A percentile compares a stretch with the other conserved stretches of the same genome.
phyloP scores from a whole-genome alignment of 108 stramenopile genomes.

The Discostella stelligeroides region DNA sequence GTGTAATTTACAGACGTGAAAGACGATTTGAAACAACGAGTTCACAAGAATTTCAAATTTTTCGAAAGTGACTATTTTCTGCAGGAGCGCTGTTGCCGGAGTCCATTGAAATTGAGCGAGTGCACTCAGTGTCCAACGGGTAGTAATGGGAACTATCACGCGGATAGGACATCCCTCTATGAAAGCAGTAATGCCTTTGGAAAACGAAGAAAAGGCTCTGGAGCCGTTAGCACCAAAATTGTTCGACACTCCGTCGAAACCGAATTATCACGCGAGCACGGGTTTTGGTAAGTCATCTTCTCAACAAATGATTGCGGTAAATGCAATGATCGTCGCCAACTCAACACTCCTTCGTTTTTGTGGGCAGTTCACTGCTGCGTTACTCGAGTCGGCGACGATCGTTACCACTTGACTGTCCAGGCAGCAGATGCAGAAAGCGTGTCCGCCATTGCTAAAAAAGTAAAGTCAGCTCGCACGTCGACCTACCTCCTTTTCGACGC shows the following conservation, averaged over 20 bases:
- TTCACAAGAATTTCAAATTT: no score
- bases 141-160: constrained; percentile 14
- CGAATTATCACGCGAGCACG: constrained; percentile 12
- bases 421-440: constrained; percentile 17
- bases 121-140: neutral
- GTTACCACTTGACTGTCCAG: constrained; percentile 30
- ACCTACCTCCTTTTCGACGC: constrained; percentile 81
- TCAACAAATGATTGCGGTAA: neutral
- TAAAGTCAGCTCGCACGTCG: constrained; percentile 41
- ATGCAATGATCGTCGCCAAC: neutral
- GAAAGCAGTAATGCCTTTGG: no score
- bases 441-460: constrained; percentile 27
- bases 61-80: no score
- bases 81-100: no score
- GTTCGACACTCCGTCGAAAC: constrained; percentile 22
- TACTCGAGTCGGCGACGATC: constrained; percentile 24
- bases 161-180: constrained; percentile 24
- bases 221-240: constrained; percentile 4
- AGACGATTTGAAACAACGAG: no score
- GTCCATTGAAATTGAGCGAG: neutral
- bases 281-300: constrained; percentile 9
- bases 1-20: no score
- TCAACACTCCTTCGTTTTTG: neutral
- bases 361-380: constrained; percentile 26
- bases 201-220: neutral